Evolutionary conservation across 2,329 filamentous ascomycete genomes (phyloP).

Genomic region (Aureobasidium sp.): DNA sequence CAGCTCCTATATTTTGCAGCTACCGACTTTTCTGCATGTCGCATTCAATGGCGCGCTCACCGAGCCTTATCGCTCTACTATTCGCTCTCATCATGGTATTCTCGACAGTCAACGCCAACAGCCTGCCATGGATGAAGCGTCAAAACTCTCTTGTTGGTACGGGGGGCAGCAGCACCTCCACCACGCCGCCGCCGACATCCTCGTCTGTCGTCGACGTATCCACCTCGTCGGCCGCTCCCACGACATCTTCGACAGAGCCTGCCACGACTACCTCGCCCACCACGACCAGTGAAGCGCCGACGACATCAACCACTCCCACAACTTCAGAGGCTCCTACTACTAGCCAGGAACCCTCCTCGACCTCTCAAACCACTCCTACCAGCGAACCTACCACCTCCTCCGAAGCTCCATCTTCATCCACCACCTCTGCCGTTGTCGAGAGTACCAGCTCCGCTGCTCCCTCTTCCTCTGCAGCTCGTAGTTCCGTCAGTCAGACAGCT

Average conservation of each 20-base stretch:
- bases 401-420: slow-evolving; percentile 9
- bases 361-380: not conserved
- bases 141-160: slow-evolving; percentile 26
- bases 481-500: slow-evolving; percentile 10
- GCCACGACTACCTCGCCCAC: not conserved
- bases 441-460: not conserved
- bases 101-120: slow-evolving; percentile 22
- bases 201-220: slow-evolving; percentile 3
- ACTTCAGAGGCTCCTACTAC: not conserved
- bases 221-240: slow-evolving; percentile 1
- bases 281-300: not conserved
- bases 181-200: not conserved
- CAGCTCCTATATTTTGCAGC: slow-evolving; percentile 3
- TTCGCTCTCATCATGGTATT: slow-evolving; percentile 23
- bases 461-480: not conserved
- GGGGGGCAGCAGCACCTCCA: slow-evolving; percentile 14
- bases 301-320: not conserved
- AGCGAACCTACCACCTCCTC: not conserved
- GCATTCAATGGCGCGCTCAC: slow-evolving; percentile 7
- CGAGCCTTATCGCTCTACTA: slow-evolving; percentile 17
- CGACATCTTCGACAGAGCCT: not conserved
- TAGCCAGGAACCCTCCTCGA: not conserved
- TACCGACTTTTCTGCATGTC: slow-evolving; percentile 1
- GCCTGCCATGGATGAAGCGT: slow-evolving; percentile 24
- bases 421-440: not conserved